Evolutionary conservation across 139 green algal genomes (phyloP).

Genomic region (Prasinococcaceae sp.): DNA sequence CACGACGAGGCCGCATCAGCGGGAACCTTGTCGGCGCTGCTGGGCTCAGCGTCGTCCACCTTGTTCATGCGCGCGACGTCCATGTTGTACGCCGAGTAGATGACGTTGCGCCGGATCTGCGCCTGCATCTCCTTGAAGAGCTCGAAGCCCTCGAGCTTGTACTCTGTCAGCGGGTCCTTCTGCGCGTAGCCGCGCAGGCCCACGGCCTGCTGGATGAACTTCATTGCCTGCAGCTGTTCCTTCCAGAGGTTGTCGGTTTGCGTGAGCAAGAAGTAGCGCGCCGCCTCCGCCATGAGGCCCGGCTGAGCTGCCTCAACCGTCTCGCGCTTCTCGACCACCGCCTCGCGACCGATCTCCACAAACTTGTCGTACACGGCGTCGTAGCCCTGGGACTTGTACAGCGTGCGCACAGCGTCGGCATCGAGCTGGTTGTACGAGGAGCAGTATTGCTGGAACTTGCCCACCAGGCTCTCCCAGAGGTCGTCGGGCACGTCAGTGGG

Average conservation of each 20-base stretch:
- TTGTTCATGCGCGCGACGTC: constrained; percentile 8
- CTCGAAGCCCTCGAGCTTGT: constrained; percentile 94
- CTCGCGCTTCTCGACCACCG: not conserved
- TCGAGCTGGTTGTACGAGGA: too few species aligned
- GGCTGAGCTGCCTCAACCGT: constrained; percentile 58
- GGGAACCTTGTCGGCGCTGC: too few species aligned
- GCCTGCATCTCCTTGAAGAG: constrained; percentile 76
- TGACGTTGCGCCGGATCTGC: constrained; percentile 86
- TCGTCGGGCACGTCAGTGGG: too few species aligned
- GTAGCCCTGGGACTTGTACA: too few species aligned
- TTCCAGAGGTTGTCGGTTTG: constrained; percentile 97
- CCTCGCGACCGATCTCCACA: constrained; percentile 4
- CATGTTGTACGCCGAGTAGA: constrained; percentile 93
- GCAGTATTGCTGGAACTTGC: constrained; percentile 94
- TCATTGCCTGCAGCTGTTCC: constrained; percentile 91
- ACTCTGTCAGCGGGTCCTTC: constrained; percentile 92
- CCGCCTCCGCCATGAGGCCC: constrained; percentile 66
- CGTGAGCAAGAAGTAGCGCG: constrained; percentile 86
- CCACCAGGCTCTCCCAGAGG: constrained; percentile 63
- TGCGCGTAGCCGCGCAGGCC: constrained; percentile 73
- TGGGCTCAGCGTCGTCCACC: not conserved
- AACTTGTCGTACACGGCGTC: constrained; percentile 13
- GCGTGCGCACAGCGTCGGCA: too few species aligned
- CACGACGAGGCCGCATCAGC: too few species aligned
- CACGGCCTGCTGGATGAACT: constrained; percentile 94